Percentiles rank a stretch among this genome's conserved stretches.
Evolutionary conservation across 129 eudicot genomes (phyloP).

Genomic region (Escallonia rubra): DNA sequence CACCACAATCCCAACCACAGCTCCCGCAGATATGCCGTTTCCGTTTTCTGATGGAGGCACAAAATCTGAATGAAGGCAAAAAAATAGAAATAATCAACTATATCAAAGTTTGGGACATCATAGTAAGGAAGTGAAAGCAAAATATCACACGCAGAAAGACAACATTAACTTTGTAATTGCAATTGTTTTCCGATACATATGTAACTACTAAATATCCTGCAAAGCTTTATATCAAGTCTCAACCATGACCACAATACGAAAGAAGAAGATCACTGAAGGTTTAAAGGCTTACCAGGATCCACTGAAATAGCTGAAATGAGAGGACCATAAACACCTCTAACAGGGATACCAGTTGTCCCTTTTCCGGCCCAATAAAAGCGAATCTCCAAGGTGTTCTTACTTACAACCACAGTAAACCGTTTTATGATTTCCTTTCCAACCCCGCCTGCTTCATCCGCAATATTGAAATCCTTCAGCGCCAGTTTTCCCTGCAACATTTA

Average conservation of each 20-base stretch:
- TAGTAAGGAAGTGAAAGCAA: too few relatives aligned
- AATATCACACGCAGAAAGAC: too few relatives aligned
- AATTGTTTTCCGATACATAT: too few relatives aligned
- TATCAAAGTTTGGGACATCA: too few relatives aligned
- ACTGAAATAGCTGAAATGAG: constrained; percentile 71
- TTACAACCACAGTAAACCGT: constrained; percentile 27
- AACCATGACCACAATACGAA: constrained; percentile 1
- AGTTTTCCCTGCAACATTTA: constrained; percentile 34
- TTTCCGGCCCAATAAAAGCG: constrained; percentile 72
- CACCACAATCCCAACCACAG: constrained; percentile 41
- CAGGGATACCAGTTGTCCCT: constrained; percentile 53
- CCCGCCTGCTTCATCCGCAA: constrained; percentile 59
- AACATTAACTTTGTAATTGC: too few relatives aligned
- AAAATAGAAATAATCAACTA: not conserved
- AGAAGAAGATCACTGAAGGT: constrained; percentile 2
- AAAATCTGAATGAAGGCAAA: constrained; percentile 30
- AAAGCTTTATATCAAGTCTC: not conserved
- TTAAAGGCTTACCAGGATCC: constrained; percentile 32
- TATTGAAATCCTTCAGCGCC: constrained; percentile 61
- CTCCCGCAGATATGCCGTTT: constrained; percentile 29
- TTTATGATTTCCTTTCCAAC: constrained; percentile 33
- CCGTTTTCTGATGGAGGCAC: constrained; percentile 16
- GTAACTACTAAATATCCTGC: too few relatives aligned
- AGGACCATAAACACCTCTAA: constrained; percentile 63
- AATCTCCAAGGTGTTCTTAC: constrained; percentile 37